Conservation (phyloP, 2,329 filamentous ascomycete genomes). For the Ceratocystis albifundus region DNA sequence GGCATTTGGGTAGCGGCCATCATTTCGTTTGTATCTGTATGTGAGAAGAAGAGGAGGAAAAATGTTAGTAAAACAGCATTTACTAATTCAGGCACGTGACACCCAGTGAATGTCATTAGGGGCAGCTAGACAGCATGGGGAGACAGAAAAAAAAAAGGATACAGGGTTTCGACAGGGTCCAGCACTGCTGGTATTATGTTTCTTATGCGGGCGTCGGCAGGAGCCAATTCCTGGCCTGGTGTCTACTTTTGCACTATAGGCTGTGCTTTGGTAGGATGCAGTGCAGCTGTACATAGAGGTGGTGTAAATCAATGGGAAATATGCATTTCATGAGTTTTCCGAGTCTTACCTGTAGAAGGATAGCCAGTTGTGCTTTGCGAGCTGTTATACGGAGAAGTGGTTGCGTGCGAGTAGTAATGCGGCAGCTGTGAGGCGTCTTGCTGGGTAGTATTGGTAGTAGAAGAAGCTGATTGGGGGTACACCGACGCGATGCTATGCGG, state of each 20-base stretch:
- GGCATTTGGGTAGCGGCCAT: slow-evolving; percentile 59
- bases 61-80: neutral
- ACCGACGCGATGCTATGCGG: slow-evolving; percentile 46
- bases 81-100: neutral
- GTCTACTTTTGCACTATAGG: neutral
- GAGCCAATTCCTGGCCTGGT: neutral
- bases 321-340: neutral
- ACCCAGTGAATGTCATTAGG: neutral
- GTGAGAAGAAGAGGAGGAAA: no score
- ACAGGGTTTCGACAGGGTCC: neutral
- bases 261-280: no score
- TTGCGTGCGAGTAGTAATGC: slow-evolving; percentile 62
- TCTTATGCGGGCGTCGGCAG: neutral
- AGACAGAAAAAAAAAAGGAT: neutral
- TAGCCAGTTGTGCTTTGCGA: slow-evolving; percentile 74
- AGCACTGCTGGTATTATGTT: neutral
- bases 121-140: neutral
- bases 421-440: slow-evolving; percentile 53
- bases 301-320: no score
- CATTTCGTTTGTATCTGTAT: slow-evolving; percentile 49
- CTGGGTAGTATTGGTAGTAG: slow-evolving; percentile 43
- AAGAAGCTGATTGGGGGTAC: slow-evolving; percentile 51
- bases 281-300: no score
- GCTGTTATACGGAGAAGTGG: slow-evolving; percentile 58
- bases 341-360: slow-evolving; percentile 61